Evolutionary conservation across 495 filamentous ascomycete species (phyloP), one percentile per base, ranked within the genome.

Genomic region (Daldinia caldariorum): DNA sequence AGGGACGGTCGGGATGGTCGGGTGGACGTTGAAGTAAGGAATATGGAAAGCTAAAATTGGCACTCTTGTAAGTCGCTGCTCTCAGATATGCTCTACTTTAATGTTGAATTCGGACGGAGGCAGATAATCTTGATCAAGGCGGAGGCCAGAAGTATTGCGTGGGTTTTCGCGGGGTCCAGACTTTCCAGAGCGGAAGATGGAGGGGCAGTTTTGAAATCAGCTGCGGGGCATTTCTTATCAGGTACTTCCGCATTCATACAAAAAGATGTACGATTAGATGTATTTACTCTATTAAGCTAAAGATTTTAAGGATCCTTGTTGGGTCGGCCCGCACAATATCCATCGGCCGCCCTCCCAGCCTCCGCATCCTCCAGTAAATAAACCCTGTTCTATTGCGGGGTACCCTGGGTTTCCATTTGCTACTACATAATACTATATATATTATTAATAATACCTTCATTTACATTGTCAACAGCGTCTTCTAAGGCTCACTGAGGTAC

Each of bases 201-300:
- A 45, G 41, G 41, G 41, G 41, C 41, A 45, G 8, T 45, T 45
- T 1, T 6, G 18, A 8, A 20, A 8, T 45, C 41, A 47, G 18
- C 18, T 47, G 43, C 43, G 43, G 43, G 43, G 43, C 43, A 12
- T 22, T 47, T 47, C 43, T 47, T 47, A 47, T 47, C 18, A 47
- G 43, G 9, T 47, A 47, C 43, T 22, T 47, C 43, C 18, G 9
- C 20, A 9, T 47, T 10, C 20, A 22, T 20, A 45, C 1, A 47
- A 4, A 3, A 47, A 47, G 18, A 16, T 16, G 16, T 47, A 1
- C 16, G 20, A 47, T 47, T 47, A 18, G 12, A 47, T 20, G 43
- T 47, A 47, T 7, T n/a, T 20, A 41, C 22, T 22, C 18, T 16
- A 22, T 47, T 5, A 3, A 47, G 20, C 43, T 47, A 47, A 47